Evolutionary conservation across 2,329 filamentous ascomycete species (phyloP).

Genomic region (Celoporthe dispersa): DNA sequence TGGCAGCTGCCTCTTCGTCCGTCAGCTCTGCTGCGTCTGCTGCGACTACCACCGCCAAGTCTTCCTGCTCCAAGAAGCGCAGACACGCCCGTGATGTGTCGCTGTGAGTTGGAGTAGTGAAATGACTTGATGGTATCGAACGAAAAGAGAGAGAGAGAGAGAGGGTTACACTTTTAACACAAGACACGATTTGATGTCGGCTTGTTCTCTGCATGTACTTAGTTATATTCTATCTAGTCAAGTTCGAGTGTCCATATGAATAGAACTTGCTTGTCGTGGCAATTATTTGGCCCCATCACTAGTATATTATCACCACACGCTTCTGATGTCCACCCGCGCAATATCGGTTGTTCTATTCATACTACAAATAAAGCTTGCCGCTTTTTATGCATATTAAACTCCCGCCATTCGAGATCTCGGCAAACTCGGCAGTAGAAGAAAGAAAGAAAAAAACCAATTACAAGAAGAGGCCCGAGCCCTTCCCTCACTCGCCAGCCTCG

Average conservation of each 20-base stretch:
- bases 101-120: background rate
- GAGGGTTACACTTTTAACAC: too few species aligned
- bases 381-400: background rate
- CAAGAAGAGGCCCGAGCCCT: background rate
- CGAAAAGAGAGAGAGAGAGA: background rate
- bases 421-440: background rate
- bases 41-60: background rate
- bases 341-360: background rate
- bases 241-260: background rate
- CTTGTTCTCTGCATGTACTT: background rate
- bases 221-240: background rate
- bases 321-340: background rate
- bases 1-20: background rate
- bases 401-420: background rate
- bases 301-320: background rate
- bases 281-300: background rate
- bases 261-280: background rate
- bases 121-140: background rate
- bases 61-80: conserved; percentile 10
- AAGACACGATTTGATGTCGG: background rate
- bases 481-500: background rate
- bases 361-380: background rate
- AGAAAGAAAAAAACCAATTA: background rate
- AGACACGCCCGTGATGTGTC: conserved; percentile 18
- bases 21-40: conserved; percentile 1